Evolutionary conservation across 257 asterid genomes (phyloP), one percentile per base, ranked within the genome.

Genomic region (Jasminum sambac): DNA sequence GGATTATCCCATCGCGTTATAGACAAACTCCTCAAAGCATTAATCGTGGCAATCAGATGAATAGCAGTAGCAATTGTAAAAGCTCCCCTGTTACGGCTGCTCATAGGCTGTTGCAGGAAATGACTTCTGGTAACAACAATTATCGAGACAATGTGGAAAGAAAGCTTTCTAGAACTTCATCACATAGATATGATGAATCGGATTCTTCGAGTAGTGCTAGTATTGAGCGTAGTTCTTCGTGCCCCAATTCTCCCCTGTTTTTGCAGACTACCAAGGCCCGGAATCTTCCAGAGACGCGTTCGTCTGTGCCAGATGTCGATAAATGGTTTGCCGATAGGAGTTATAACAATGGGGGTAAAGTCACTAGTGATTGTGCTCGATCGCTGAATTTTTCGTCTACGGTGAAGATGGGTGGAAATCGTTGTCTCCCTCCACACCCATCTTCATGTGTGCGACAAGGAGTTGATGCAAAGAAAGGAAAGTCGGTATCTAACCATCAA

Each of bases 391-490:
- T 87, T 67, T 76, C 87, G 0, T 66, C 86, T 66, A 74, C 83
- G 13, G 38, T 41, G 41, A 83, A 73, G 77, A 72, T 63, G 25
- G 85, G 86, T 14, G 89, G 84, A 44, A 81, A 75, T 64, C 30
- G 73, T 81, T 79, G 83, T 66, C 82, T 82, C 81, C 97, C 97
- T 55, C 92, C 90, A 17, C 90, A 83, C 70, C 95, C 96, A n/a
- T 72, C 86, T 0, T 75, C 86, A 34, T 59, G 57, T 69, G 59
- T 76, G 13, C 80, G 85, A 67, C 71, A 76, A 37, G 87, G 87
- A 34, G 21, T 79, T 23, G 90, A 88, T 74, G 73, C 59, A 36
- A 87, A 74, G 82, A 86, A 86, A 80, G 89, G 84, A 30, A 84
- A 77, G 74, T 84, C 76, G 76, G 74, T 11, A 2, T 63, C 76